phyloP scores from a whole-genome alignment of 164 flowering plant species.

The Saururus chinensis region DNA sequence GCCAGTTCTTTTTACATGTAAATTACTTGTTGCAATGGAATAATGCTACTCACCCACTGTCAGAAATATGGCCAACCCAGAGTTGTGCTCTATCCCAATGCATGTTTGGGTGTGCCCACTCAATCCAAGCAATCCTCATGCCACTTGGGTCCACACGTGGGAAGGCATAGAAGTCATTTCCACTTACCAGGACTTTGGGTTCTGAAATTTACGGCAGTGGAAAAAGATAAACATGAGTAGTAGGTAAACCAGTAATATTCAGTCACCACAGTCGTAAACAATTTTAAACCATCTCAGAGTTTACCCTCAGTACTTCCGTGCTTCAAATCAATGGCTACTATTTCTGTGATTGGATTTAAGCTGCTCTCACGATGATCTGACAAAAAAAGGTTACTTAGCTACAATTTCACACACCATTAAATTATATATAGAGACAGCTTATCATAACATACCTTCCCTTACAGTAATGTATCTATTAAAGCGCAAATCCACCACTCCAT shows the following conservation, averaged over 20 bases:
- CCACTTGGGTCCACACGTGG: constrained; percentile 74
- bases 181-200: constrained; percentile 64
- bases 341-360: constrained; percentile 49
- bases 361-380: constrained; percentile 66
- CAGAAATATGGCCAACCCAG: constrained; percentile 87
- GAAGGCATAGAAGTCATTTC: constrained; percentile 93
- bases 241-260: neutral
- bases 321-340: constrained; percentile 43
- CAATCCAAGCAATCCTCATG: constrained; percentile 77
- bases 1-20: neutral
- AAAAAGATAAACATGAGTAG: neutral
- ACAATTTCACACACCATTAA: neutral
- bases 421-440: neutral
- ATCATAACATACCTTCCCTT: constrained; percentile 35
- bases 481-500: constrained; percentile 48
- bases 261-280: too few species aligned
- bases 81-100: constrained; percentile 96
- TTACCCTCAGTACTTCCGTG: constrained; percentile 49
- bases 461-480: constrained; percentile 39
- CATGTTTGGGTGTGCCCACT: constrained; percentile 97
- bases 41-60: constrained; percentile 52
- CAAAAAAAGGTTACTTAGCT: neutral
- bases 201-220: constrained; percentile 34
- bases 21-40: neutral
- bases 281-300: neutral